Evolutionary conservation across 2,329 filamentous ascomycete genomes (phyloP), one percentile per base, ranked within the genome.

Genomic region (Whalleya microplaca): DNA sequence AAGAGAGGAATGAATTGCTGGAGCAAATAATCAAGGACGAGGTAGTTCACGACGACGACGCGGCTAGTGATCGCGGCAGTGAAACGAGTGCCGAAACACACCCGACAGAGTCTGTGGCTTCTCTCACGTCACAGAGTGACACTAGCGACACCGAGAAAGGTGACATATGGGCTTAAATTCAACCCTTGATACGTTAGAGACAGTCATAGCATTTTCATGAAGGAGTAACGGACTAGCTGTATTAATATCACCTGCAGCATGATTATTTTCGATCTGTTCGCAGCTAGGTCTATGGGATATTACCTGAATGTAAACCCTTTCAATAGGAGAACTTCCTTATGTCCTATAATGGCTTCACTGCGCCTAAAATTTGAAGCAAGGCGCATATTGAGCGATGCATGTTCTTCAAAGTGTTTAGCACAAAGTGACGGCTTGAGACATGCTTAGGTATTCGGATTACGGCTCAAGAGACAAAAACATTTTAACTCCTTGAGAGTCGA

Each of bases 1-100:
- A 63, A 21, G 65, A 66, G 53, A 54, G 62, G 29, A 51, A 54
- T 27, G 32, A 27, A n/a, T n/a, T n/a, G n/a, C n/a, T n/a, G 37
- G 47, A 45, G 32, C 70, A 51, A 48, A 44, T 29, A 27, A 45
- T 21, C 16, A 54, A 29, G 23, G 21, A 51, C 14, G 37, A 23
- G 18, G 41, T 12, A 1, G 18, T 16, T 6, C 53, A 44, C 14
- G 61, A 62, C 10, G 52, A 59, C 6, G 59, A 64, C 29, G 41
- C 14, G 18, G 52, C 40, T 6, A 62, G 61, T 32, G 59, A 58
- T 23, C 56, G 42, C 21, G 66, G 29, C 61, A 61, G 58, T 41
- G 60, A 63, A 27, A 61, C 60, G 5, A 63, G 60, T 21, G 45
- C 37, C 20, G 51, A 51, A 16, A 40, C 41, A 1, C 40, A 45